Conservation (phyloP, 2,329 filamentous ascomycete genomes). For the Xylaria sp. region DNA sequence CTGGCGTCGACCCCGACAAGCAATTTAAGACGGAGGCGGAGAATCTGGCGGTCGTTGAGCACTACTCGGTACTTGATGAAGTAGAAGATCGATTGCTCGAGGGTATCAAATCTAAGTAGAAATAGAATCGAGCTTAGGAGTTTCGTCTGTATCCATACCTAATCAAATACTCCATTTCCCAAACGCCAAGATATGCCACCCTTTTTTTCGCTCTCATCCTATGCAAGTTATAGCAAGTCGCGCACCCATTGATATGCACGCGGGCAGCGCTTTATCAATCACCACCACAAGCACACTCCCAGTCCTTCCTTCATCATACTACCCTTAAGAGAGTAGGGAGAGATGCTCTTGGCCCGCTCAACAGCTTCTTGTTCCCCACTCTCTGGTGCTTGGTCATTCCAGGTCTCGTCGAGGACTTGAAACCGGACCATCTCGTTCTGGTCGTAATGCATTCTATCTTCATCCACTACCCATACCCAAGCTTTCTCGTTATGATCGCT, state of each 20-base stretch:
- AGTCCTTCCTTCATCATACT: conserved; percentile 73
- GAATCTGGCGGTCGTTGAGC: conserved; percentile 94
- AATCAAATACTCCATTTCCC: conserved; percentile 34
- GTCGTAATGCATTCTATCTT: conserved; percentile 84
- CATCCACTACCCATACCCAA: conserved; percentile 86
- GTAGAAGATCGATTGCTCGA: conserved; percentile 86
- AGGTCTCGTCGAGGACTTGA: conserved; percentile 86
- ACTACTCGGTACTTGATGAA: conserved; percentile 89
- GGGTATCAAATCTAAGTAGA: conserved; percentile 57
- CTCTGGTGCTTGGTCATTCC: conserved; percentile 86
- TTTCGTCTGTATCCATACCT: conserved; percentile 15
- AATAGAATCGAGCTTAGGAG: conserved; percentile 37
- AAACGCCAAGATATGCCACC: conserved; percentile 35
- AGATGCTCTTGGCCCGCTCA: conserved; percentile 65
- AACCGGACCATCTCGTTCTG: conserved; percentile 89
- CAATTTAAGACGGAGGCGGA: conserved; percentile 92
- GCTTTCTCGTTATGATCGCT: conserved; percentile 80
- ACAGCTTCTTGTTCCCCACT: conserved; percentile 70
- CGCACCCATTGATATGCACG: not conserved
- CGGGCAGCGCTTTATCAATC: conserved; percentile 51
- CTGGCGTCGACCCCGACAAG: conserved; percentile 95
- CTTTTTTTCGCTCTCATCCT: conserved; percentile 2
- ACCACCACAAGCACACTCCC: conserved; percentile 73
- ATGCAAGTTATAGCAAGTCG: conserved; percentile 34
- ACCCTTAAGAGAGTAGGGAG: conserved; percentile 77